Base-by-base conservation (phyloP, 2,329 filamentous ascomycete genomes). In the Aspergillus glaucus region DNA sequence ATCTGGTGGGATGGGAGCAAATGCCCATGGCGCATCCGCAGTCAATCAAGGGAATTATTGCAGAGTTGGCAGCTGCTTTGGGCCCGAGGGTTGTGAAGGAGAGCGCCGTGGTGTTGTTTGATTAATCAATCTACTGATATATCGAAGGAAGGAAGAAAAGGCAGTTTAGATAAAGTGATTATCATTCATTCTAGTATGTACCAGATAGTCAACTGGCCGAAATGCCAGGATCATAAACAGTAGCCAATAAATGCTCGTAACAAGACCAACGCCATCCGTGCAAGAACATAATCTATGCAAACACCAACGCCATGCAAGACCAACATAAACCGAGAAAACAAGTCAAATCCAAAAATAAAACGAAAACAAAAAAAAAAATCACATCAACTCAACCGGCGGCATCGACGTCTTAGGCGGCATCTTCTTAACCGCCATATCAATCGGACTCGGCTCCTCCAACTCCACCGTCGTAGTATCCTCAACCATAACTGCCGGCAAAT, bases 401-500 rank as follows among this genome's bases (percentile, higher is more conserved):
- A 77, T 66, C 30, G 76, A 57, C n/a, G 79, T 81, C 64, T 79
- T 77, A 12, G 70, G 64, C 45, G 76, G 67, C 50, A 72, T 70
- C 62, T 71, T 74, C 55, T 63, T 68, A 7, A 69, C 62, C 9
- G 64, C 59, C 45, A 62, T 66, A 44, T 77, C 76, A 49, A 74
- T 67, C 1, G 63, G 64, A 44, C 68, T 70, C 57, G 64, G 58
- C 5, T 70, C 70, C n/a, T 68, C 72, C 2, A 74, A 71, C 24
- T 63, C 70, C 28, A 65, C 68, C 14, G 63, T 41, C 2, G 72
- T 80, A 10, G 77, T 81, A 63, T 85, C 81, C 62, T 83, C 80
- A 2, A 85, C 80, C 59, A 80, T 78, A 34, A 85, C 83, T 2
- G 79, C 80, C 1, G 82, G 82, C 36, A 85, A 63, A 53, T 76